Evolutionary conservation across 495 filamentous ascomycete species (phyloP), one percentile per base, ranked within the genome.

Genomic region (Tuber microsphaerosporum): DNA sequence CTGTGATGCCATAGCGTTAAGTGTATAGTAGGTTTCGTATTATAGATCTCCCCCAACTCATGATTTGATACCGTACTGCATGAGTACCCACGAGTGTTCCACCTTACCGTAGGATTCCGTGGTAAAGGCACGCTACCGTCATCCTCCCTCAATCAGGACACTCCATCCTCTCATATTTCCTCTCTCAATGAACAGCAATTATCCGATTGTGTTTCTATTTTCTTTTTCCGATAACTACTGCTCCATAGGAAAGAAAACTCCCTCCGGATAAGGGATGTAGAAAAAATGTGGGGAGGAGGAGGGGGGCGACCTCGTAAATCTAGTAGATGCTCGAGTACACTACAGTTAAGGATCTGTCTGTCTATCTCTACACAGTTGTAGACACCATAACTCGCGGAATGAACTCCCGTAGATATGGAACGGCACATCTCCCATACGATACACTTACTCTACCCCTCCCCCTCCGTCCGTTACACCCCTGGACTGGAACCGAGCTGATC

Each of bases 361-460:
- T 22, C 9, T 31, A 7, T 4, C 51, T 6, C 51, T 61, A 56
- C 22, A 56, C 48, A 26, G 26, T 48, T 48, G 46, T 48, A 48
- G 46, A 19, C 20, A 56, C 48, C 9, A 9, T 7, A 5, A 51
- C 48, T 51, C 48, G 19, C 48, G 7, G 7, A 65, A 65, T n/a
- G 26, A 65, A 17, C 12, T 14, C 10, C n/a, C 16, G 26, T 22
- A 3, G 56, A 65, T 65, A 65, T n/a, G 56, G 56, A 65, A 65
- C 56, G 26, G n/a, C 56, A 65, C 56, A 65, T 65, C 56, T 65
- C 48, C 56, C 56, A 65, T 26, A 31, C 56, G 56, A 65, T 65
- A 65, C 56, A 31, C n/a, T 65, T 31, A 14, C 26, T 22, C n/a
- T 65, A 65, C 56, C 12, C 56, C 56, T 17, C 56, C 56, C 2